Base-by-base conservation (phyloP, 2,329 filamentous ascomycete species). In the Aureobasidium musti region DNA sequence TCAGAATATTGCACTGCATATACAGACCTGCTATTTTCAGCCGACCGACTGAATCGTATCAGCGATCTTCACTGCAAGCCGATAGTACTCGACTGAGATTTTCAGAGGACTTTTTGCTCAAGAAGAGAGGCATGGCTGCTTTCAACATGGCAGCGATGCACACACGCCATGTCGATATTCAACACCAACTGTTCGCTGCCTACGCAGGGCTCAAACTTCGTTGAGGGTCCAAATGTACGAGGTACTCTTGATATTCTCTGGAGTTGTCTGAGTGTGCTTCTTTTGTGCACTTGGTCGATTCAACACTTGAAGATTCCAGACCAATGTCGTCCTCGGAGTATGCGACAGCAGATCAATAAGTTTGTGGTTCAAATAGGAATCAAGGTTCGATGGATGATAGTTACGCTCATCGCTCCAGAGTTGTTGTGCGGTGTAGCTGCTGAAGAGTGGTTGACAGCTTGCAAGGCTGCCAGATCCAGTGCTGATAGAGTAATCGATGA, bases 231-330 rank as follows among this genome's bases (percentile, higher is more conserved):
- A 1, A 23, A 63, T 63, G 59, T 63, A 14, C 59, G 59, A 6
- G 59, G 59, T 30, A 63, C 59, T 26, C 59, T 63, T n/a, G 45
- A 63, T 26, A 63, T 63, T 17, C 43, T 63, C 8, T 63, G 59
- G 59, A 63, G 59, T 30, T 63, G 59, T 63, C 43, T 63, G n/a
- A 50, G 30, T 63, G 59, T 63, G n/a, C 43, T 63, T 6, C 41
- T 63, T 50, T 13, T 63, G 3, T 63, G 59, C 59, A 63, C 59
- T 49, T 63, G 59, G 59, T 63, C 59, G 4, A 63, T 63, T 35
- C 59, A 63, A n/a, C 59, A 63, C 19, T 30, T 50, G 5, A 10
- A 26, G 10, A 59, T 59, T 33, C 54, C 54, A 37, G 23, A 59
- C 6, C 54, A 59, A 45, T 59, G 54, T n/a, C 54, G 39, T 30